phyloP scores from a whole-genome alignment of 75 land plant species.

The Pinus tabuliformis region DNA sequence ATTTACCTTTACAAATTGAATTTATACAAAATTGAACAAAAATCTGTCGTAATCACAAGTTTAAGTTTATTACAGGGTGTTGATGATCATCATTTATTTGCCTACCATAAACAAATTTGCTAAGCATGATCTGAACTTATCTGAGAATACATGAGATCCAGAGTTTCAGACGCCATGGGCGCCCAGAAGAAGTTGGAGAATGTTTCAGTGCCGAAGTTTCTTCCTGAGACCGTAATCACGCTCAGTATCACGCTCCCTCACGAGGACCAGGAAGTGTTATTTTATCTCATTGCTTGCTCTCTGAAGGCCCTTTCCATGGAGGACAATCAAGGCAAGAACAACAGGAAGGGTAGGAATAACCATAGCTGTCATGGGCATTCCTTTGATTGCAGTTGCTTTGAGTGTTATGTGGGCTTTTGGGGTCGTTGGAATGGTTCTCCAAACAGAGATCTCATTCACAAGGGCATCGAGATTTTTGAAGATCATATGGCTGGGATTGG shows the following conservation, averaged over 20 bases:
- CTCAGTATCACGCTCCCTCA: not conserved
- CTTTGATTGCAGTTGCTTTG: conserved; percentile 6
- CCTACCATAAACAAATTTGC: too few relatives aligned
- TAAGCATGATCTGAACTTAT: too few relatives aligned
- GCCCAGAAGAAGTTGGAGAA: not conserved
- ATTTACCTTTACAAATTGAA: too few relatives aligned
- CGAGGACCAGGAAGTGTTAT: conserved; percentile 7
- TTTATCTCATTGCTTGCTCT: conserved; percentile 4
- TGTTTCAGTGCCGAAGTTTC: not conserved
- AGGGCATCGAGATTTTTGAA: not conserved
- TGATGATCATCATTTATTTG: too few relatives aligned
- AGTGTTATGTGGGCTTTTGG: conserved; percentile 7
- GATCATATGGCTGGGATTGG: not conserved
- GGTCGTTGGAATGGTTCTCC: not conserved
- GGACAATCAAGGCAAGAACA: not conserved
- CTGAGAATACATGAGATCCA: not conserved
- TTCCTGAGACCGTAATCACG: conserved; percentile 1
- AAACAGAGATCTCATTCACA: conserved; percentile 1
- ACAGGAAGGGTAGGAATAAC: not conserved
- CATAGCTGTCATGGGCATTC: not conserved
- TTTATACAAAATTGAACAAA: too few relatives aligned
- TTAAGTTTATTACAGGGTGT: too few relatives aligned
- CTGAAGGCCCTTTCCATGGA: not conserved
- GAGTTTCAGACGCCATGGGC: not conserved
- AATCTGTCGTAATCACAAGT: too few relatives aligned